Evolutionary conservation across 1,284 basidiomycete species (phyloP).

Genomic region (Sanghuangporus weigelae): DNA sequence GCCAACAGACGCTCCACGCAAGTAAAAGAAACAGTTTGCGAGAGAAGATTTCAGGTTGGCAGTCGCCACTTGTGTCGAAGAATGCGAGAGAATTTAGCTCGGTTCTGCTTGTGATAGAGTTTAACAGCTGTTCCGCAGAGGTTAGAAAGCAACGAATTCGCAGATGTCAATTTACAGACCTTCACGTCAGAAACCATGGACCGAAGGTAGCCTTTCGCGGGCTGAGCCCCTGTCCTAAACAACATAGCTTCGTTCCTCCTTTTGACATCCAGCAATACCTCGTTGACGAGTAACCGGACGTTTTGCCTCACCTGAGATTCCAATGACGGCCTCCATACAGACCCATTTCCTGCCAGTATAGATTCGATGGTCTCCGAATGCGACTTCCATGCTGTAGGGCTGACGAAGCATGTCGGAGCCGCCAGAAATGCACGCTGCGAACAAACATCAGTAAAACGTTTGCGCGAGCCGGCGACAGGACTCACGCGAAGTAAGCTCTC

Average conservation of each 20-base stretch:
- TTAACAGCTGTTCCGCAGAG: constrained; percentile 53
- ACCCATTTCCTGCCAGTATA: constrained; percentile 31
- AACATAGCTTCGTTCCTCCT: constrained; percentile 73
- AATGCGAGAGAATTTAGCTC: constrained; percentile 59
- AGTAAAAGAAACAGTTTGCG: constrained; percentile 77
- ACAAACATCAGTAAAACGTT: not conserved
- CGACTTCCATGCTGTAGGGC: constrained; percentile 59
- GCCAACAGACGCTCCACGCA: constrained; percentile 81
- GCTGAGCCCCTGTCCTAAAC: constrained; percentile 61
- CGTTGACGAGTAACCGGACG: constrained; percentile 40
- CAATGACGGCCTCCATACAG: constrained; percentile 26
- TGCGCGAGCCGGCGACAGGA: not conserved
- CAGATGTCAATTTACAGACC: constrained; percentile 30
- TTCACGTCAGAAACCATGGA: constrained; percentile 73
- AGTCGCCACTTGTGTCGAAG: constrained; percentile 42
- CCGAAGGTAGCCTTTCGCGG: constrained; percentile 50
- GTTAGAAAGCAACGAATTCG: not conserved
- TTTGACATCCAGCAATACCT: constrained; percentile 53
- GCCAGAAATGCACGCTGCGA: constrained; percentile 57
- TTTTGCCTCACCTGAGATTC: constrained; percentile 37
- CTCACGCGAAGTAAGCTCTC: constrained; percentile 55
- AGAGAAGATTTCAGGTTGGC: constrained; percentile 44
- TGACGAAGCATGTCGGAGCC: constrained; percentile 68
- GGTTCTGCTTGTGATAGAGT: constrained; percentile 71
- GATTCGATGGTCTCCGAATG: constrained; percentile 36